Evolutionary conservation across 2,329 filamentous ascomycete species (phyloP), one percentile per base, ranked within the genome.

Genomic region (Fusarium graminum): DNA sequence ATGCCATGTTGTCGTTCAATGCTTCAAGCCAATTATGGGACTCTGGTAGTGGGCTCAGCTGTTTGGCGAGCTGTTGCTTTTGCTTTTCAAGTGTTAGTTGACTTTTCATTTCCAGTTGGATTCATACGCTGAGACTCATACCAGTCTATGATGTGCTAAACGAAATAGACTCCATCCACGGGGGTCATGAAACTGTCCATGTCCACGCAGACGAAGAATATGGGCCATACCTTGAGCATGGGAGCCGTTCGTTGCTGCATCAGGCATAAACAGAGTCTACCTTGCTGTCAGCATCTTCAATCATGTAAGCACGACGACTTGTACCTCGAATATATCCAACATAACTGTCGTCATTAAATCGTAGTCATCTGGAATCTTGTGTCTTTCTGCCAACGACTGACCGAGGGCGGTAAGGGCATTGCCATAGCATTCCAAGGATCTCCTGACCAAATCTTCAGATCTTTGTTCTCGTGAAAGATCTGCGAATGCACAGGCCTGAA

Each of bases 171-270:
- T 74, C 79, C 78, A 80, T 17, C 77, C 76, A 25, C 79, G 74
- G 26, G 78, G 56, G 46, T 72, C 72, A 40, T 79, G 69, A 25
- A 80, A 71, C 43, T 76, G 74, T 16, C 77, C 71, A 28, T 72
- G 63, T 10, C 78, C 78, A 16, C 78, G 73, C 1, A 80, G 67
- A 17, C 78, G 70, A 28, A 80, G 66, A 10, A 80, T 78, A 28
- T 80, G 77, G 6, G 77, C 77, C 77, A 80, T 80, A 16, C 78
- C 78, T 52, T 80, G 76, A 12, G 74, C 70, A 58, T 80, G 79
- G 25, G 75, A 72, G 42, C 74, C 74, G n/a, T 62, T 60, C 16
- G 63, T 41, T 13, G 66, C 30, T 13, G 65, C 30, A 4, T 75
- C 67, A 4, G 73, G 74, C 11, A 75, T 63, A 54, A 76, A 79